Percentiles rank a stretch among this genome's conserved stretches.
Conservation (phyloP, 179 eudicot genomes). For the Drosera spatulata region DNA sequence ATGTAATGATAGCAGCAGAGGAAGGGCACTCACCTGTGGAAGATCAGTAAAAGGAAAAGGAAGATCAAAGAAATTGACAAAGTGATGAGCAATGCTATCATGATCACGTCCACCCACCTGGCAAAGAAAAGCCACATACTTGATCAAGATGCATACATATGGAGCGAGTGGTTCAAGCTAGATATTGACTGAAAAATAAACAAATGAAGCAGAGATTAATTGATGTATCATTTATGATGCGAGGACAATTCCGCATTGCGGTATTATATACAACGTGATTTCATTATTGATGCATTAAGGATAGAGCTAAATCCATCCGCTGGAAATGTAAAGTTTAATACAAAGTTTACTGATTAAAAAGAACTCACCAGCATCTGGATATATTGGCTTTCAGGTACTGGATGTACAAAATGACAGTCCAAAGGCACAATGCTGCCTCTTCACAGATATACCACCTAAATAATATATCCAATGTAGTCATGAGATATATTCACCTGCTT, state of each 20-base stretch:
- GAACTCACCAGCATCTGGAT: slow-evolving; percentile 56
- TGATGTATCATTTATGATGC: too few species aligned
- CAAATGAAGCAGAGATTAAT: too few species aligned
- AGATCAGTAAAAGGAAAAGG: slow-evolving; percentile 63
- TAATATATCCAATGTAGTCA: slow-evolving; percentile 1
- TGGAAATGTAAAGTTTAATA: background rate
- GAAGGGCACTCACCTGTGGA: slow-evolving; percentile 55
- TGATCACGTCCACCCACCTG: slow-evolving; percentile 81
- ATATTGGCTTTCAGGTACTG: slow-evolving; percentile 53
- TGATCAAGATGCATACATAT: background rate
- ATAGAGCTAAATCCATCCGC: background rate
- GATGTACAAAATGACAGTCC: slow-evolving; percentile 73
- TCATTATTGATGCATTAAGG: background rate
- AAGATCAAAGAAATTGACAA: slow-evolving; percentile 54
- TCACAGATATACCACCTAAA: slow-evolving; percentile 84
- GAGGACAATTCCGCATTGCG: too few species aligned
- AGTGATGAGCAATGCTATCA: slow-evolving; percentile 51
- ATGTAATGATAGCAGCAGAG: background rate
- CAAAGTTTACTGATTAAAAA: background rate
- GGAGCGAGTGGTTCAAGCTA: background rate
- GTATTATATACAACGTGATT: too few species aligned
- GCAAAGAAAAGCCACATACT: slow-evolving; percentile 3
- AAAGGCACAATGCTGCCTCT: slow-evolving; percentile 78
- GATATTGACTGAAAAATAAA: background rate
- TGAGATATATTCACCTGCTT: background rate